These are phyloP conservation scores for Neurospora tetraspora DNA, from an alignment of 495 filamentous ascomycete genomes.

Conservation along the genomic window DNA sequence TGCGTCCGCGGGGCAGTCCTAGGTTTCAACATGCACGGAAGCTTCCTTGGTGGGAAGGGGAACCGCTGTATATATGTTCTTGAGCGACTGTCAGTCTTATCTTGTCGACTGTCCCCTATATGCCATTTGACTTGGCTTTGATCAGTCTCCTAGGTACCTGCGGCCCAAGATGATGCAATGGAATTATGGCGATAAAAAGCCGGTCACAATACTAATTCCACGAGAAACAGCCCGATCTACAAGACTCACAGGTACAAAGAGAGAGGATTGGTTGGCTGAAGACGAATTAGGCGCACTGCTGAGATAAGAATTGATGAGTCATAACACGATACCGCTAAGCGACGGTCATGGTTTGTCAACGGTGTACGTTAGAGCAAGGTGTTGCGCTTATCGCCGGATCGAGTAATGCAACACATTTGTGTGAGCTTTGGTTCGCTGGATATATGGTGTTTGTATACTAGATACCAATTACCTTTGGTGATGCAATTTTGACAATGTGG, in stretches of 20 bases:
- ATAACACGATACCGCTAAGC: neutral
- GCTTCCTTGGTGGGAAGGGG: neutral
- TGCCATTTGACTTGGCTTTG: neutral
- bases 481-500: neutral
- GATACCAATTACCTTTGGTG: neutral
- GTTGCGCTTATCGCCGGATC: neutral
- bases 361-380: neutral
- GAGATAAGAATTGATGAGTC: neutral
- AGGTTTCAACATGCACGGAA: neutral
- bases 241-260: neutral
- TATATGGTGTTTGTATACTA: neutral
- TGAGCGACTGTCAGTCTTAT: neutral
- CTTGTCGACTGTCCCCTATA: neutral
- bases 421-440: neutral
- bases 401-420: neutral
- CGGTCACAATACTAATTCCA: neutral
- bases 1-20: slow-evolving; percentile 8
- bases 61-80: neutral
- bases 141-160: neutral
- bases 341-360: neutral
- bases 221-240: neutral
- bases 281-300: neutral
- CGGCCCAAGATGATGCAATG: neutral
- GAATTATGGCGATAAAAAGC: neutral
- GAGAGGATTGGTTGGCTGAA: neutral